Base-by-base conservation (phyloP, 1,284 basidiomycete genomes). In the Schizophyllum amplum region DNA sequence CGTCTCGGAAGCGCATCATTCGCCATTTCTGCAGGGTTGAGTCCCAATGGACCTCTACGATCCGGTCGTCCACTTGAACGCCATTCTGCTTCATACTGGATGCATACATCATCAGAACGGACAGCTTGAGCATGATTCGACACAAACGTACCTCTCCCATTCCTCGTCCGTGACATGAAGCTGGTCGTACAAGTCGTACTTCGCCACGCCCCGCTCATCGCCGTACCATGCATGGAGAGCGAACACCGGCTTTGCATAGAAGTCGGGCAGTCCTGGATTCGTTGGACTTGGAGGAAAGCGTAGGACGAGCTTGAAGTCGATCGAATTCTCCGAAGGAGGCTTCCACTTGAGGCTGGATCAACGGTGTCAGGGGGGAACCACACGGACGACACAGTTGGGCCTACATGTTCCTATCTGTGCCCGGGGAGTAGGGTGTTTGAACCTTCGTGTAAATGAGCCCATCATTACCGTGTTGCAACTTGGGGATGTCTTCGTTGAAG, bases 361-460 rank as follows among this genome's bases (percentile, higher is more conserved):
- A n/a, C 21, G 23, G 54, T 20, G 47, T 9, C 42, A 54, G 53
- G 53, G 22, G n/a, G 61, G 24, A 42, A 60, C 52, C 53, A 52
- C 47, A n/a, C 20, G 21, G 6, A 51, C 25, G 23, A 20, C 24
- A 59, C 42, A 47, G 52, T 48, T 26, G 11, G 15, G 72, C 87
- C 63, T 59, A 96, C 94, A 99, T 95, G 62, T 93, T 92, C 5
- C 74, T 72, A 68, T 99, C 96, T 9, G 97, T 99, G 0, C 92
- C 96, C n/a, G 90, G 78, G 3, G 82, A 77, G 65, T 99, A 99
- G 0, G 84, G 84, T 4, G 91, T 84, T 67, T 84, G 89, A 7
- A 90, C 90, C 66, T 92, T 91, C 0, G 97, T 99, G 68, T 98
- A 99, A 65, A 99, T 98, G 59, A 99, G 82, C 0, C 97, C 97